Evolutionary conservation across 495 filamentous ascomycete genomes (phyloP).

Genomic region (Neurospora sp.): DNA sequence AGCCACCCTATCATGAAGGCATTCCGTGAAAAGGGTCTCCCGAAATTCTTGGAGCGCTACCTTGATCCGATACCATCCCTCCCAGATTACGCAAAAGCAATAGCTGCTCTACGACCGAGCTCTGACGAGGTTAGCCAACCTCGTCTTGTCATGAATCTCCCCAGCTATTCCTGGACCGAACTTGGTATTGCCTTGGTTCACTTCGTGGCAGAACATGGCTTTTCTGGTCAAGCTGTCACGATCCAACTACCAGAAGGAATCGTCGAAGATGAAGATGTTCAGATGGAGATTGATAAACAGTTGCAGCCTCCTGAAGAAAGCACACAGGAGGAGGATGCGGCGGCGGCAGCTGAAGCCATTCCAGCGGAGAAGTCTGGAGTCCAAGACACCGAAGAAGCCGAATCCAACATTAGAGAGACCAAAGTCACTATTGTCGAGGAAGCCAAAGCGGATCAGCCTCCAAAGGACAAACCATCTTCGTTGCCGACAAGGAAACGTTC

Average conservation of each 20-base stretch:
- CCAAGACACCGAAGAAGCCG: not conserved
- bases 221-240: constrained; percentile 21
- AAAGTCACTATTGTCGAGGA: constrained; percentile 1
- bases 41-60: constrained; percentile 51
- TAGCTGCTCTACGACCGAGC: constrained; percentile 15
- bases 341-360: not conserved
- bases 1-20: constrained; percentile 55
- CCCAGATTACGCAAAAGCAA: constrained; percentile 39
- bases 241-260: constrained; percentile 26
- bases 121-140: constrained; percentile 42
- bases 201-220: constrained; percentile 20
- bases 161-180: constrained; percentile 30
- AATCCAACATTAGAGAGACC: not conserved
- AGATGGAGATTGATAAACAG: constrained; percentile 30
- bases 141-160: constrained; percentile 33
- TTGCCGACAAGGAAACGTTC: constrained; percentile 50
- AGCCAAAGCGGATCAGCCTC: constrained; percentile 7
- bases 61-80: constrained; percentile 73
- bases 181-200: constrained; percentile 29
- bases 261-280: constrained; percentile 22
- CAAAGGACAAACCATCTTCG: constrained; percentile 22
- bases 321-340: not conserved
- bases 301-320: constrained; percentile 10
- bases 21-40: constrained; percentile 50
- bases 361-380: constrained; percentile 2